phyloP scores from a whole-genome alignment of 495 filamentous ascomycete species.

The Bacidia gigantensis region DNA sequence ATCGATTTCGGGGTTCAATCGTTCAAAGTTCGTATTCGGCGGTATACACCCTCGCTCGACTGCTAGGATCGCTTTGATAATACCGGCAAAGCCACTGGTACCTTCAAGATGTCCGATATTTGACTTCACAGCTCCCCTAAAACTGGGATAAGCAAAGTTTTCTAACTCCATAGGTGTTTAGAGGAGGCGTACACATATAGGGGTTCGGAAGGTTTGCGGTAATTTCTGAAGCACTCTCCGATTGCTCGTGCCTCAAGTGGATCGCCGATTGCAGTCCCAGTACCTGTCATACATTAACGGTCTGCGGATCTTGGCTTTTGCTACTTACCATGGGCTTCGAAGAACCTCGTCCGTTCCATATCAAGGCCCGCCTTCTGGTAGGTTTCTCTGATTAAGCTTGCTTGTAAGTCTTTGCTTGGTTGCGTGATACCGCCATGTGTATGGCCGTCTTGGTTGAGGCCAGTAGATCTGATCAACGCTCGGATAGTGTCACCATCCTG shows the following conservation, averaged over 20 bases:
- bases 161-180: neutral
- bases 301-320: no score
- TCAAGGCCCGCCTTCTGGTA: slow-evolving; percentile 8
- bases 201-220: no score
- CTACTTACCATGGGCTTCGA: no score
- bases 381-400: slow-evolving; percentile 14
- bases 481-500: slow-evolving; percentile 26
- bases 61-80: slow-evolving; percentile 36
- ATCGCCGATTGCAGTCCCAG: no score
- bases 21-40: slow-evolving; percentile 34
- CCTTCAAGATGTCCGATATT: slow-evolving; percentile 7
- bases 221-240: no score
- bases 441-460: slow-evolving; percentile 26
- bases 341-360: no score
- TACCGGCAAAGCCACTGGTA: slow-evolving; percentile 14
- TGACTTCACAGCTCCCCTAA: slow-evolving; percentile 2
- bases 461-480: slow-evolving; percentile 25
- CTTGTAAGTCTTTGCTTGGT: slow-evolving; percentile 19
- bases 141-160: neutral
- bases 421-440: slow-evolving; percentile 24
- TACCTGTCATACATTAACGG: no score
- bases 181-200: neutral
- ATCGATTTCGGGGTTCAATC: slow-evolving; percentile 24
- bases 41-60: slow-evolving; percentile 32
- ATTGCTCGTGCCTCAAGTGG: no score